Evolutionary conservation across 179 eudicot genomes (phyloP).

Genomic region (Camellia oleifera): DNA sequence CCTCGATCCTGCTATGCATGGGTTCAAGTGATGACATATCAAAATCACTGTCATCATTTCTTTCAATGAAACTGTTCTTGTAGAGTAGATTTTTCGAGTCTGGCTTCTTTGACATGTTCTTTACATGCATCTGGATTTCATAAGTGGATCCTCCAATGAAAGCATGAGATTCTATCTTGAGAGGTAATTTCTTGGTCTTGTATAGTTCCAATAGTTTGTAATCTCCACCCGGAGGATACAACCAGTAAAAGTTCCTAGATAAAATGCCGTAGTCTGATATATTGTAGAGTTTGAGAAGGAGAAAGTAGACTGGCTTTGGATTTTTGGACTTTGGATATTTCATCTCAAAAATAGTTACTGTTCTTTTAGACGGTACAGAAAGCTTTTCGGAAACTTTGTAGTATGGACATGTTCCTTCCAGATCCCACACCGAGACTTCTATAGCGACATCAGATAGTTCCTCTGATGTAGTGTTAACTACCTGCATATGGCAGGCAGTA

Average conservation of each 20-base stretch:
- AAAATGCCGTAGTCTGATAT: conserved; percentile 64
- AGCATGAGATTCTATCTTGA: conserved; percentile 62
- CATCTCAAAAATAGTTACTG: conserved; percentile 66
- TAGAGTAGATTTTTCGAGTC: conserved; percentile 32
- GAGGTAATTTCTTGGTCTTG: conserved; percentile 63
- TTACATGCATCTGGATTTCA: conserved; percentile 57
- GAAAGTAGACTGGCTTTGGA: conserved; percentile 80
- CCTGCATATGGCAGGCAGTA: conserved; percentile 36
- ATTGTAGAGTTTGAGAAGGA: conserved; percentile 79
- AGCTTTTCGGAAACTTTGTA: conserved; percentile 61
- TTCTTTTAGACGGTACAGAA: conserved; percentile 65
- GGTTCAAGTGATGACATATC: conserved; percentile 25
- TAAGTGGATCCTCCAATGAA: conserved; percentile 53
- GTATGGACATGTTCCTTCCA: conserved; percentile 75
- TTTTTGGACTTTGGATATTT: conserved; percentile 76
- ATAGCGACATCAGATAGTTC: conserved; percentile 69
- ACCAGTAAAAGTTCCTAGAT: conserved; percentile 94
- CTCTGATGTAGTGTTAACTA: conserved; percentile 76
- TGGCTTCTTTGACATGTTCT: conserved; percentile 72
- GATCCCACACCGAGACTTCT: conserved; percentile 83
- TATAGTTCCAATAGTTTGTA: conserved; percentile 78
- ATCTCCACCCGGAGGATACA: conserved; percentile 74
- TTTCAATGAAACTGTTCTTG: conserved; percentile 39
- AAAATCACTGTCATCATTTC: conserved; percentile 20
- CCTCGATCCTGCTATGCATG: conserved; percentile 10